Evolutionary conservation across 768 basidiomycete species (phyloP).

Genomic region (Infundibulicybe gibba): DNA sequence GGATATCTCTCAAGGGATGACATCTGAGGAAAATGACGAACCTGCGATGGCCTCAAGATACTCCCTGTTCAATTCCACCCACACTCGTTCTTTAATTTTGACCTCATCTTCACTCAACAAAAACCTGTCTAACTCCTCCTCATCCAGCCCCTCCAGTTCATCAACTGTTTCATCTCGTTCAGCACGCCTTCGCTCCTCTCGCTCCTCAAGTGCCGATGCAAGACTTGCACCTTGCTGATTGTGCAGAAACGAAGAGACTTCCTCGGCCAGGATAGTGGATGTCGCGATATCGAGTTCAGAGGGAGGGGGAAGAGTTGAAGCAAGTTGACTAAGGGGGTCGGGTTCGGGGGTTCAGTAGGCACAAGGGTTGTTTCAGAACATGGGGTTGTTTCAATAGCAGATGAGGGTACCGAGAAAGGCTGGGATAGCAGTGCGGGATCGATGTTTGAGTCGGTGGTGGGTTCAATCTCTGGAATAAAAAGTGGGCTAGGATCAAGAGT

Average conservation of each 20-base stretch:
- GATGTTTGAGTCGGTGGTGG: constrained; percentile 45
- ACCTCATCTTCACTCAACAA: constrained; percentile 78
- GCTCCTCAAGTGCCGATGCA: constrained; percentile 61
- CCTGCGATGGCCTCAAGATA: constrained; percentile 88
- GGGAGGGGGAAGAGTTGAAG: constrained; percentile 23
- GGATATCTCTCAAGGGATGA: not conserved
- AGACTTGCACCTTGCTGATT: constrained; percentile 60
- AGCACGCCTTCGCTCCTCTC: constrained; percentile 57
- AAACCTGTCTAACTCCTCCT: constrained; percentile 84
- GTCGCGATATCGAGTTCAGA: constrained; percentile 54
- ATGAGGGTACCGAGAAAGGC: constrained; percentile 1
- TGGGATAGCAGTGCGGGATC: constrained; percentile 49
- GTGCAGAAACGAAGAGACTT: constrained; percentile 65
- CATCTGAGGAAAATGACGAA: constrained; percentile 31
- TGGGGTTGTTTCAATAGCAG: not conserved
- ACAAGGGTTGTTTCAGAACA: not conserved
- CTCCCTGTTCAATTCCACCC: constrained; percentile 92
- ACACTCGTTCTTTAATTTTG: constrained; percentile 82
- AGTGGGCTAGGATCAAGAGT: constrained; percentile 36
- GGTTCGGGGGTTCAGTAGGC: constrained; percentile 8
- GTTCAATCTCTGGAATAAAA: constrained; percentile 42
- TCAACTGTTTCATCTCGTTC: constrained; percentile 48
- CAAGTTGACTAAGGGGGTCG: constrained; percentile 4
- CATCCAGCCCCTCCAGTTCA: constrained; percentile 78
- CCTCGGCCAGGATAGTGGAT: constrained; percentile 60